Conservation (phyloP, 495 filamentous ascomycete genomes). For the Aspergillus mulundensis region DNA sequence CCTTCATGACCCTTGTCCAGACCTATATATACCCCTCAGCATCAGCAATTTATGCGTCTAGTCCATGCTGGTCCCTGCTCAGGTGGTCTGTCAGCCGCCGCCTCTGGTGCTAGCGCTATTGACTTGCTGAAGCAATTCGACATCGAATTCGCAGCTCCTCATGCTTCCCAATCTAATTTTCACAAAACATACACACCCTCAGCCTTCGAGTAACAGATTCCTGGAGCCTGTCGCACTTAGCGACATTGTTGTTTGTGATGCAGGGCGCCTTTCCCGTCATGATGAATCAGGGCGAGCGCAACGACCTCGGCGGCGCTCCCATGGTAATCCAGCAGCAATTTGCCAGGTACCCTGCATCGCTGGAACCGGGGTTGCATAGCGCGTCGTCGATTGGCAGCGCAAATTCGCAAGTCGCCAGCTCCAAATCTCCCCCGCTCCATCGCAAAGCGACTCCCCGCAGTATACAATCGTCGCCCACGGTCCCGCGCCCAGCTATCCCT, state of each 20-base stretch:
- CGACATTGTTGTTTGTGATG: slow-evolving; percentile 21
- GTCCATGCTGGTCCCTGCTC: slow-evolving; percentile 22
- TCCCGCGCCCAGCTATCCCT: slow-evolving; percentile 29
- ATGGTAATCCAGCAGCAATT: slow-evolving; percentile 46
- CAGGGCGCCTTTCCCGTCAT: slow-evolving; percentile 30
- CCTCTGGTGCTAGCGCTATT: slow-evolving; percentile 1
- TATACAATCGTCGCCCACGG: slow-evolving; percentile 40
- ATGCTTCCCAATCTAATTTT: neutral
- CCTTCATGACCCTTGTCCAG: slow-evolving; percentile 2
- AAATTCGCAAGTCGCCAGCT: slow-evolving; percentile 34
- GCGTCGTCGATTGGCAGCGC: slow-evolving; percentile 44
- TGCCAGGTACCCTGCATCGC: slow-evolving; percentile 38
- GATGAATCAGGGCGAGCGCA: slow-evolving; percentile 32
- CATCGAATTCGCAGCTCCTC: slow-evolving; percentile 1
- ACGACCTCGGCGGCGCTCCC: slow-evolving; percentile 28
- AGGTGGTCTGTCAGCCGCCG: slow-evolving; percentile 3
- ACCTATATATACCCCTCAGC: slow-evolving; percentile 1
- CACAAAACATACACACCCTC: neutral
- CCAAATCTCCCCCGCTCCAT: slow-evolving; percentile 38
- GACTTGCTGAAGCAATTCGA: slow-evolving; percentile 2
- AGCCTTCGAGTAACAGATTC: slow-evolving; percentile 1
- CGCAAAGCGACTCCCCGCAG: slow-evolving; percentile 45
- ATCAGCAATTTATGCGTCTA: slow-evolving; percentile 14
- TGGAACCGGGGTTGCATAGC: slow-evolving; percentile 40
- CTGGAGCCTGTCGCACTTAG: neutral